phyloP scores from a whole-genome alignment of 1,284 basidiomycete species.

The Cutaneotrichosporon sp. region DNA sequence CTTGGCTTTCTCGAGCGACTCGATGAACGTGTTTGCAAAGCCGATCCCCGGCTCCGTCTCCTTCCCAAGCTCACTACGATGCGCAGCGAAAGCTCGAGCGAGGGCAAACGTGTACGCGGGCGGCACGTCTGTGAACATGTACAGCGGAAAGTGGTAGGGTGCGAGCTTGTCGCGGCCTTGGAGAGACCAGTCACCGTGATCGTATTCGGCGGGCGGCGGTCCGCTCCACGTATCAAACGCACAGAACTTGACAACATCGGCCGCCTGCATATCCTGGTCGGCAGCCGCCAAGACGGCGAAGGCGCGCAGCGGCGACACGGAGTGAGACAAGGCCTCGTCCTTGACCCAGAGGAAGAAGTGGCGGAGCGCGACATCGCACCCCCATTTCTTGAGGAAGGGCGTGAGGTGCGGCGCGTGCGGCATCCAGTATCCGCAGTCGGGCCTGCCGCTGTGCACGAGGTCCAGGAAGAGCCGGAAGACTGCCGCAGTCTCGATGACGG shows the following conservation, averaged over 20 bases:
- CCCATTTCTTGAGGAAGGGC: not conserved
- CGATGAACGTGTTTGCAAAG: not conserved
- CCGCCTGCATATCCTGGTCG: not conserved
- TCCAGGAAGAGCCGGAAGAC: not conserved
- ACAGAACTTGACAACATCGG: not conserved
- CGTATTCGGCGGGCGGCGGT: not conserved
- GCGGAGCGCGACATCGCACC: not conserved
- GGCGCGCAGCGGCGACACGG: not conserved
- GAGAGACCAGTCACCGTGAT: not conserved
- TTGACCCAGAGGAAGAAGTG: not conserved
- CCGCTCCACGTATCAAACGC: not conserved
- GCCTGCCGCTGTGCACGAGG: not conserved
- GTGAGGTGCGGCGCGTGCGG: not conserved
- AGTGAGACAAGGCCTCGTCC: not conserved
- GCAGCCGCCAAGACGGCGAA: not conserved
- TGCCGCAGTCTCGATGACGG: not conserved
- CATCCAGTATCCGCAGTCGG: not conserved
- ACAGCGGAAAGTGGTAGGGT: not conserved
- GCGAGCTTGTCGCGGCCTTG: not conserved
- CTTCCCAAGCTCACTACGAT: not conserved
- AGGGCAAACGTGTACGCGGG: not conserved
- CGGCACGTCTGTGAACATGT: not conserved
- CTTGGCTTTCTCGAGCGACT: not conserved
- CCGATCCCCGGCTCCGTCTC: not conserved
- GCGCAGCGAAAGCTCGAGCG: not conserved